Conservation (phyloP, 306 rosid genomes). For the Biancaea sappan region DNA sequence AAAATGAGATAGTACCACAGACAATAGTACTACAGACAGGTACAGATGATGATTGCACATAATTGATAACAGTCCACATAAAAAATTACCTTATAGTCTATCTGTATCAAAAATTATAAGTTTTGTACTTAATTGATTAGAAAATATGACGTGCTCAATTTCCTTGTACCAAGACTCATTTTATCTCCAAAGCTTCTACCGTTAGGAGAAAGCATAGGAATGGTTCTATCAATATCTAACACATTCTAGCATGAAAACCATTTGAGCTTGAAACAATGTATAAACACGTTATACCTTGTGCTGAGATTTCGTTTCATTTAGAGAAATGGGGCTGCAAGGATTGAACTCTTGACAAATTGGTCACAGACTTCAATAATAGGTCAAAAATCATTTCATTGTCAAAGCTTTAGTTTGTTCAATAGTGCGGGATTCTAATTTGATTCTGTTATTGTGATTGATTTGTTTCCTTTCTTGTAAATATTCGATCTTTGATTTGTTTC, state of each 20-base stretch:
- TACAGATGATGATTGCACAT: conserved; percentile 8
- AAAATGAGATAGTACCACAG: conserved; percentile 20
- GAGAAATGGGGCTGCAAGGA: not conserved
- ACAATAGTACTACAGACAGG: conserved; percentile 20
- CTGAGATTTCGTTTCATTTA: not conserved
- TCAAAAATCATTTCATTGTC: too few species aligned
- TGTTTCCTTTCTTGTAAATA: too few species aligned
- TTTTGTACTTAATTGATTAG: not conserved
- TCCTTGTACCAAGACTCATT: not conserved
- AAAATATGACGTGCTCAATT: not conserved
- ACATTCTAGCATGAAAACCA: too few species aligned
- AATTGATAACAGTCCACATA: not conserved
- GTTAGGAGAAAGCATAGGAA: not conserved
- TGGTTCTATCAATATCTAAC: not conserved
- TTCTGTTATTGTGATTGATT: too few species aligned
- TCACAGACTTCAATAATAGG: too few species aligned
- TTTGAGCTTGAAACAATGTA: not conserved
- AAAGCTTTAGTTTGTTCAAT: too few species aligned
- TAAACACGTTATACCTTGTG: not conserved
- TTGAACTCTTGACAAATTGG: too few species aligned
- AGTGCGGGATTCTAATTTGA: too few species aligned
- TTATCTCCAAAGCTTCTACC: not conserved
- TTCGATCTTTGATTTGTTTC: too few species aligned
- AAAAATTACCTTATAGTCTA: too few species aligned
- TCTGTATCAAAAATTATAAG: not conserved